A percentile compares a stretch with the other conserved stretches of the same genome.
Conservation (phyloP, 257 asterid species). For the Solanum dulcamara region DNA sequence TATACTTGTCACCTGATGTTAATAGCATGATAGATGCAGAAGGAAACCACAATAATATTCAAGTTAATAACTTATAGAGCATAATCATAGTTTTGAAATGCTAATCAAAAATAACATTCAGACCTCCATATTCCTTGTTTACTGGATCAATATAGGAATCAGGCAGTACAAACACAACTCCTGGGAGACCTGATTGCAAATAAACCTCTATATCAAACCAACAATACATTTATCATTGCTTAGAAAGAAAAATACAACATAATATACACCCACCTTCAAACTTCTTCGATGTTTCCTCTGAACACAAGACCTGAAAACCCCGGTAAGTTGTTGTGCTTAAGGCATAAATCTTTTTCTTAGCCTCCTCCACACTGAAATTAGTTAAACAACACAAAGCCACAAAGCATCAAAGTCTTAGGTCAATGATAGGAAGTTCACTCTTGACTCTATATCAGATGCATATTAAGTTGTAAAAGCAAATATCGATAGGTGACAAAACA, state of each 20-base stretch:
- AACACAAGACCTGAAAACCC: conserved; percentile 83
- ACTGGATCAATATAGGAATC: conserved; percentile 92
- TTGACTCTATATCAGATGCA: neutral
- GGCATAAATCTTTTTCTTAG: conserved; percentile 87
- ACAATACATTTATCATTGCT: neutral
- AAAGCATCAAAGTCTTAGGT: neutral
- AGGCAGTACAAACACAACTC: conserved; percentile 80
- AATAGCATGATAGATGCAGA: neutral
- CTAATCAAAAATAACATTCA: neutral
- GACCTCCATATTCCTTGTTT: conserved; percentile 94
- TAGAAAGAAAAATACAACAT: neutral
- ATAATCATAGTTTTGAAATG: neutral
- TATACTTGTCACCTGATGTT: conserved; percentile 79
- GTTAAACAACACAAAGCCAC: neutral
- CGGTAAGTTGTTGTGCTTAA: conserved; percentile 73
- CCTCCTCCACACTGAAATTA: conserved; percentile 74
- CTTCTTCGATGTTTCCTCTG: conserved; percentile 78
- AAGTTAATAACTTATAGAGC: neutral
- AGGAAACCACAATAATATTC: neutral
- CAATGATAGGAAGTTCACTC: neutral
- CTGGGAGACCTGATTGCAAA: conserved; percentile 41
- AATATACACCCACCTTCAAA: conserved; percentile 44
- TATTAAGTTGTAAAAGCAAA: neutral
- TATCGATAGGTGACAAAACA: neutral
- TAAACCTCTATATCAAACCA: conserved; percentile 6